phyloP scores from a whole-genome alignment of 2,329 filamentous ascomycete genomes.

The Penicillium vulpinum region DNA sequence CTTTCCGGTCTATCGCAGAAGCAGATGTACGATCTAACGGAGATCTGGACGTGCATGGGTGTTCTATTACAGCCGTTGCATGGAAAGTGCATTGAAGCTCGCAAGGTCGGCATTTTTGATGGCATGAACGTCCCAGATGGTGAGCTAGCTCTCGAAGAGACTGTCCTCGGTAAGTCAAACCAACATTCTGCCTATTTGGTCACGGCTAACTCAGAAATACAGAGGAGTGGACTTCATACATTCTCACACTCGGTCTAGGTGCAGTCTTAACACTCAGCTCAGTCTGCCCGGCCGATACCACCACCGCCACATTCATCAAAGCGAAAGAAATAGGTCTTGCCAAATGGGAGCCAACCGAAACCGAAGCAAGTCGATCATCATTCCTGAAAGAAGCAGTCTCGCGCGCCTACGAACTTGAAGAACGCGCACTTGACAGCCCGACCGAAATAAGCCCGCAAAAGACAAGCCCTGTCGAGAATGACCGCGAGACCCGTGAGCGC shows the following conservation, averaged over 20 bases:
- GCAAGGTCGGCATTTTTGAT: conserved; percentile 59
- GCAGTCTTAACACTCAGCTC: conserved; percentile 55
- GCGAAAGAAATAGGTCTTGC: conserved; percentile 58
- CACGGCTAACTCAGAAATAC: conserved; percentile 17
- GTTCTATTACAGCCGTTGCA: conserved; percentile 58
- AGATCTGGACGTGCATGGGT: conserved; percentile 63
- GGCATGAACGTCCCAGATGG: conserved; percentile 50
- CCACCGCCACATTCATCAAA: conserved; percentile 50
- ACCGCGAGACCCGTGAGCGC: conserved; percentile 27
- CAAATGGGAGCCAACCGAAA: conserved; percentile 54
- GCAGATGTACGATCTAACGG: conserved; percentile 64
- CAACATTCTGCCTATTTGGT: neutral
- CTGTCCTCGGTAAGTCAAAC: conserved; percentile 50
- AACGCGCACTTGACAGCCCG: conserved; percentile 7
- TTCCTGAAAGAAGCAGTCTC: conserved; percentile 64
- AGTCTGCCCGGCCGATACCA: conserved; percentile 40
- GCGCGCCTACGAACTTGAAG: conserved; percentile 56
- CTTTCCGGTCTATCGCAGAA: conserved; percentile 53
- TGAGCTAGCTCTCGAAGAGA: conserved; percentile 48
- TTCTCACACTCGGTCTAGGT: conserved; percentile 60
- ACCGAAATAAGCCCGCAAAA: conserved; percentile 8
- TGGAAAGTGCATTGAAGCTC: conserved; percentile 56
- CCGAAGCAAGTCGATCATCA: conserved; percentile 50
- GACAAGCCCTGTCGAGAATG: conserved; percentile 12
- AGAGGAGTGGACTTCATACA: conserved; percentile 63